These are phyloP conservation scores for Eurotiales sp. DNA, from an alignment of 2,329 filamentous ascomycete species.

Conservation along the genomic window DNA sequence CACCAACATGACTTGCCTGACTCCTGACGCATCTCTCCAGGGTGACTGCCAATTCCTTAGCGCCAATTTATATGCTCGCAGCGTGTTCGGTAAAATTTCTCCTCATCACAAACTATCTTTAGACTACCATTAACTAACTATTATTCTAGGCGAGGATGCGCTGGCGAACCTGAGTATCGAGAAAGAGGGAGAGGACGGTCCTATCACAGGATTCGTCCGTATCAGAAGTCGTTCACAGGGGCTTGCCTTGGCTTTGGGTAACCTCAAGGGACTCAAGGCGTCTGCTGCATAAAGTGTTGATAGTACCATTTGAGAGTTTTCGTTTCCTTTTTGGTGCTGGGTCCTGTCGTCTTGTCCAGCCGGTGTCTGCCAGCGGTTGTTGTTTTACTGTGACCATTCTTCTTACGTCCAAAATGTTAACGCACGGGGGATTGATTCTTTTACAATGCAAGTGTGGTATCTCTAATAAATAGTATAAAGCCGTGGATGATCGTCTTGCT, in stretches of 20 bases:
- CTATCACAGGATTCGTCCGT: conserved; percentile 93
- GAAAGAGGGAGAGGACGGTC: conserved; percentile 91
- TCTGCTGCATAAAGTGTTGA: conserved; percentile 32
- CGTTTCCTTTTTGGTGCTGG: conserved; percentile 19
- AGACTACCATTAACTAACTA: conserved; percentile 20
- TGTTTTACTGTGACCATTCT: too few relatives aligned
- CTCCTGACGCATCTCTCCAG: conserved; percentile 91
- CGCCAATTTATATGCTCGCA: conserved; percentile 92
- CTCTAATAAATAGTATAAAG: conserved; percentile 3
- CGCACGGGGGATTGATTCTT: not conserved
- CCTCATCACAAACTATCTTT: not conserved
- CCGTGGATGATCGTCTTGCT: not conserved
- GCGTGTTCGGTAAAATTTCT: conserved; percentile 83
- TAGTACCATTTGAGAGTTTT: conserved; percentile 23
- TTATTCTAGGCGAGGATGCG: conserved; percentile 80
- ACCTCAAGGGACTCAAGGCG: conserved; percentile 90
- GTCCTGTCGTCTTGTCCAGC: not conserved
- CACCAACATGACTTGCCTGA: conserved; percentile 98
- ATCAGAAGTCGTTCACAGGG: conserved; percentile 97
- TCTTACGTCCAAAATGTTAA: conserved; percentile 2
- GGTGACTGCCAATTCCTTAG: conserved; percentile 98
- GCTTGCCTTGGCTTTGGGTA: conserved; percentile 86
- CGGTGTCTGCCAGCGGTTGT: conserved; percentile 14
- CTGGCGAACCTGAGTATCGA: conserved; percentile 96
- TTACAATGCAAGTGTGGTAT: conserved; percentile 8